These are phyloP conservation scores for Boletellus ananas DNA, from an alignment of 768 basidiomycete genomes.

Conservation along the genomic window DNA sequence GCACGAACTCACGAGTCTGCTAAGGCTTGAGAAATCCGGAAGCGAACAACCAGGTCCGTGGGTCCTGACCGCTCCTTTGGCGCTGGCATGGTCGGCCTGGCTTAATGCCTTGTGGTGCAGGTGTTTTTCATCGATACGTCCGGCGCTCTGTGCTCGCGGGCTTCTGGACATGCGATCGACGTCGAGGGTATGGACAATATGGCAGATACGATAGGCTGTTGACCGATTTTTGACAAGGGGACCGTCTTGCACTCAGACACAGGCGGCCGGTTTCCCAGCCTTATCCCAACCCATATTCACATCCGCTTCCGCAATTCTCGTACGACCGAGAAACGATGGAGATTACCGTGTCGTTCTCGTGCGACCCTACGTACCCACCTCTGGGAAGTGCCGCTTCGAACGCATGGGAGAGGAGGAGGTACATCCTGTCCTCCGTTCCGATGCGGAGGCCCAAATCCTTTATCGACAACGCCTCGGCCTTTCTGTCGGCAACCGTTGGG, in stretches of 20 bases:
- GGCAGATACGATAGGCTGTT: neutral
- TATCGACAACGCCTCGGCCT: conserved; percentile 66
- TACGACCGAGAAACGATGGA: conserved; percentile 53
- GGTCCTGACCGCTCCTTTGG: neutral
- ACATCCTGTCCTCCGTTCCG: conserved; percentile 65
- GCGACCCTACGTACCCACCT: conserved; percentile 61
- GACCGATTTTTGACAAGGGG: conserved; percentile 40
- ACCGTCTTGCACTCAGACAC: conserved; percentile 68
- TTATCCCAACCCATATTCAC: conserved; percentile 74
- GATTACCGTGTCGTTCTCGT: conserved; percentile 56
- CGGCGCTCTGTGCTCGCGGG: conserved; percentile 73
- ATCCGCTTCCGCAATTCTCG: conserved; percentile 69
- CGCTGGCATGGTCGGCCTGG: neutral
- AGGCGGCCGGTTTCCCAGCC: conserved; percentile 71
- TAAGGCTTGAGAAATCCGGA: conserved; percentile 64
- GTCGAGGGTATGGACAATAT: conserved; percentile 52
- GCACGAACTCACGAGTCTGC: conserved; percentile 11
- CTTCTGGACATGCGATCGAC: conserved; percentile 79
- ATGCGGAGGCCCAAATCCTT: conserved; percentile 63
- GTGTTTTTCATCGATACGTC: conserved; percentile 82
- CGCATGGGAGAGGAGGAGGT: conserved; percentile 56
- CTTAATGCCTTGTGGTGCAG: conserved; percentile 32
- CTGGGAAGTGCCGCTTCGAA: conserved; percentile 32
- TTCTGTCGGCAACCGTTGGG: conserved; percentile 58
- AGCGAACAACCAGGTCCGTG: conserved; percentile 67